Evolutionary conservation across 768 basidiomycete species (phyloP).

Genomic region (Lanmaoa rubissima): DNA sequence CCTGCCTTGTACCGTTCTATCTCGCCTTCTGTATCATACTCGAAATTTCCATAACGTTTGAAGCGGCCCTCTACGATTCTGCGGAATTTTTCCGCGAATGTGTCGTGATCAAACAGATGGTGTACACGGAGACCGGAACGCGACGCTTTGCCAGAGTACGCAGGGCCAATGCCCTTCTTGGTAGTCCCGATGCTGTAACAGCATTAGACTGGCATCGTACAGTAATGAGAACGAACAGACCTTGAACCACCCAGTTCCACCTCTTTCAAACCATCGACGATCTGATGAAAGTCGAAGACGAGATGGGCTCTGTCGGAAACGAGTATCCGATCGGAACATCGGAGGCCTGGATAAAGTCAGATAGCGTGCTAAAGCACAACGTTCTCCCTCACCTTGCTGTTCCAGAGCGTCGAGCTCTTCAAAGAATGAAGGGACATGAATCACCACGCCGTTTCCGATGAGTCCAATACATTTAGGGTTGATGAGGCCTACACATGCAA

Average conservation of each 20-base stretch:
- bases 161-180: conserved; percentile 96
- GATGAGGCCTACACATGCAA: conserved; percentile 15
- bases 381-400: conserved; percentile 60
- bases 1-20: conserved; percentile 87
- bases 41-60: conserved; percentile 97
- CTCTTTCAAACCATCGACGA: conserved; percentile 98
- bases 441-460: conserved; percentile 94
- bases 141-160: conserved; percentile 96
- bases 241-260: conserved; percentile 91
- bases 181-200: conserved; percentile 87
- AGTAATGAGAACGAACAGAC: conserved; percentile 32
- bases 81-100: conserved; percentile 90
- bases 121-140: conserved; percentile 95
- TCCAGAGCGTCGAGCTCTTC: conserved; percentile 84
- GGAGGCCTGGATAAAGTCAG: conserved; percentile 57
- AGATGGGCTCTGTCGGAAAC: conserved; percentile 96
- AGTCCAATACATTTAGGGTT: conserved; percentile 69
- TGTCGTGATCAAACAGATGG: conserved; percentile 86
- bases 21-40: conserved; percentile 98
- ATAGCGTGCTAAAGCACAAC: background rate
- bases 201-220: background rate
- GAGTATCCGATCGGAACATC: conserved; percentile 81
- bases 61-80: conserved; percentile 95
- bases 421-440: conserved; percentile 95
- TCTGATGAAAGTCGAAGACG: conserved; percentile 99